These are phyloP conservation scores for Hypoxylon fragiforme DNA, from an alignment of 495 filamentous ascomycete species.

Conservation along the genomic window DNA sequence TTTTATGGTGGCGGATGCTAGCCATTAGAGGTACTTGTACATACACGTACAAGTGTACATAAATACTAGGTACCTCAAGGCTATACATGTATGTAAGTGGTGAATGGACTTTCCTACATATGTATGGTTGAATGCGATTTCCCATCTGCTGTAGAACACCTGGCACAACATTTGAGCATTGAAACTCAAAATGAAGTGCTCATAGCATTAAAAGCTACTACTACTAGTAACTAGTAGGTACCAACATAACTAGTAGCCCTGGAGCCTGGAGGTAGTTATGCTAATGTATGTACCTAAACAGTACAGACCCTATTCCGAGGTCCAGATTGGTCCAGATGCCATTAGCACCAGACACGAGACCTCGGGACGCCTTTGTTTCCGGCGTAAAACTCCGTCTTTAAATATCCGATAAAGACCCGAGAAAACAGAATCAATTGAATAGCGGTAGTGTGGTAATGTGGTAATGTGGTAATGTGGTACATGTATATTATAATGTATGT, in stretches of 20 bases:
- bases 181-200: too few species aligned
- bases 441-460: too few species aligned
- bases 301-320: too few species aligned
- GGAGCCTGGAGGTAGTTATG: not conserved
- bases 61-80: not conserved
- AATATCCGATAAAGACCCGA: slow-evolving; percentile 15
- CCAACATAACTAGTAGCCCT: not conserved
- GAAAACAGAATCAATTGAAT: not conserved
- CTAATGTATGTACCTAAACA: not conserved
- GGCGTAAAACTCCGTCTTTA: slow-evolving; percentile 9
- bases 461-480: too few species aligned
- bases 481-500: not conserved
- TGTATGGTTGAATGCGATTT: not conserved
- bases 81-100: too few species aligned
- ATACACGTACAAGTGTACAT: not conserved
- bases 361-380: not conserved
- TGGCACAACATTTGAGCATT: too few species aligned
- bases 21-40: not conserved
- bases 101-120: too few species aligned
- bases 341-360: not conserved
- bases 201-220: too few species aligned
- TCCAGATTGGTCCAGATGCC: not conserved
- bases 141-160: slow-evolving; percentile 9
- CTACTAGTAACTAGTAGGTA: too few species aligned
- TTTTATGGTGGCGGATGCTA: too few species aligned